Evolutionary conservation across 176 grass and related monocot species (phyloP), one percentile per base, ranked within the genome.

Genomic region (Hyparrhenia diplandra): DNA sequence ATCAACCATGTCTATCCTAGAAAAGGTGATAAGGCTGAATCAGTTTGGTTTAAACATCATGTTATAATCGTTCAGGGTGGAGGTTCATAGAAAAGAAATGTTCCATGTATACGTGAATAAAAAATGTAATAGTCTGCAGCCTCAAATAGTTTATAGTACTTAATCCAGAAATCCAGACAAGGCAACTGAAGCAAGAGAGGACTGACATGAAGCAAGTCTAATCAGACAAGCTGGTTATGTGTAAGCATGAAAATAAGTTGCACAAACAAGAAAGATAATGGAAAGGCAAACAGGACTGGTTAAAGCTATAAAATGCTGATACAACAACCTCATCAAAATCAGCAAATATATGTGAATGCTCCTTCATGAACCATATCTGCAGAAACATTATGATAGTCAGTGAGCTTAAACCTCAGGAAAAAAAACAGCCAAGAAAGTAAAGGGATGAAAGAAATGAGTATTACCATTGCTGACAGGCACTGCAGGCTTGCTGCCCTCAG

Each of bases 331-430:
- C 90, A 85, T 95, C 92, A 75, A 99, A 86, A 85, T 88, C 82
- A 69, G 82, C 74, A 88, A 99, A 93, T 36, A 93, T 88, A 78
- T 93, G 90, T 18, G 96, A 93, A 88, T 93, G 86, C 31, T 89
- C 82, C 34, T 78, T 99, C 96, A 99, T 99, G 73, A 93, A 93
- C 82, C 88, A 93, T 74, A 99, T 91, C 96, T 99, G 87, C 75
- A 85, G 51, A 57, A 69, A 70, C 64, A 79, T 66, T 59, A 47
- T 10, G 25, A 34, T 69, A 68, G 25, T 64, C 46, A 77, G 55
- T 21, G 72, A 25, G 65, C 84, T 13, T 70, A 20, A 82, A 64
- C 28, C 66, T 42, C 71, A 5, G 59, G 25, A 43, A 29, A 10
- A n/a, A 84, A 67, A 64, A 78, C 69, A 36, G 28, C 21, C 18